Conservation (phyloP, 148 eudicot genomes). For the Rhododendron ovatum region DNA sequence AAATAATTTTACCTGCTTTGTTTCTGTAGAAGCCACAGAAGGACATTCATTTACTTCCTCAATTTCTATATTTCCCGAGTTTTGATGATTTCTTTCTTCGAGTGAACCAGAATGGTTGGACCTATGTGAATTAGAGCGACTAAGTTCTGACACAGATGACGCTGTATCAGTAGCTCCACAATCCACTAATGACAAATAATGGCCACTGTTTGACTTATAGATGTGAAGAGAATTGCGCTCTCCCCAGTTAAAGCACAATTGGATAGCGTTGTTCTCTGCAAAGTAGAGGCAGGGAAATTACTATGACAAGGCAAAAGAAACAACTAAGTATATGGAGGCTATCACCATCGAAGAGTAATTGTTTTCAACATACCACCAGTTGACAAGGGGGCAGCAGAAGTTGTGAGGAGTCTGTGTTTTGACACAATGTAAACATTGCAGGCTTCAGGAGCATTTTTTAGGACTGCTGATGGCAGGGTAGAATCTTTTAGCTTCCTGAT, state of each 20-base stretch:
- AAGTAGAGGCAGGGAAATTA: background rate
- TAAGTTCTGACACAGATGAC: conserved; percentile 29
- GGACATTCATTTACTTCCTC: background rate
- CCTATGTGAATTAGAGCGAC: conserved; percentile 18
- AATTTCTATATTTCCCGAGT: background rate
- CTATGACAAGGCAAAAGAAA: background rate
- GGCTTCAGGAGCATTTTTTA: conserved; percentile 52
- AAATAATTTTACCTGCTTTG: background rate
- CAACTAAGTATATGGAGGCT: background rate
- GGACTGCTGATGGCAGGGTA: conserved; percentile 50
- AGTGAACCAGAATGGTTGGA: conserved; percentile 6
- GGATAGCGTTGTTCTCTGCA: conserved; percentile 16
- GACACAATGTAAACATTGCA: conserved; percentile 65
- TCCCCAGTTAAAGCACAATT: conserved; percentile 7
- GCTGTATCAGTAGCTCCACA: background rate
- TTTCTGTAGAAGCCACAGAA: background rate
- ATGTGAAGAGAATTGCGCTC: conserved; percentile 11
- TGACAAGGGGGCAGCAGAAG: conserved; percentile 31
- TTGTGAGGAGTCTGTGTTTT: conserved; percentile 45
- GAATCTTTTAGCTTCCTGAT: conserved; percentile 53
- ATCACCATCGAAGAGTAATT: background rate
- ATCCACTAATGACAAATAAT: conserved; percentile 14
- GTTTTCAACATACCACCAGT: conserved; percentile 31
- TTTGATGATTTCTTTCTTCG: conserved; percentile 11
- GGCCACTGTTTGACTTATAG: conserved; percentile 4